Percentiles rank a stretch among this genome's conserved stretches.
phyloP scores from a whole-genome alignment of 352 stramenopile species.

The Globisporangium camurandrum region DNA sequence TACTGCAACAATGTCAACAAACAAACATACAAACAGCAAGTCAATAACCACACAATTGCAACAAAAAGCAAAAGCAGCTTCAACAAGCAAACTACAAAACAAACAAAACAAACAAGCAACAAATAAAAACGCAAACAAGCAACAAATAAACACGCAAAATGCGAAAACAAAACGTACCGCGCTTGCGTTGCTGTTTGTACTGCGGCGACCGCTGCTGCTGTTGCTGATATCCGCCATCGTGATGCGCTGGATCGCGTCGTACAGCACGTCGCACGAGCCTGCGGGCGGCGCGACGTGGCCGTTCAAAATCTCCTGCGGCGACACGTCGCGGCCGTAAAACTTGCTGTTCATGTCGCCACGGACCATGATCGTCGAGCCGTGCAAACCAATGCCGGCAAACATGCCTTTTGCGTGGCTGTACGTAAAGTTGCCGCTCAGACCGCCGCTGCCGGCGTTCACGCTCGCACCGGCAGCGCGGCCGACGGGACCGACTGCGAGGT shows the following conservation, averaged over 20 bases:
- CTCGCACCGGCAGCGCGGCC: slow-evolving; percentile 62
- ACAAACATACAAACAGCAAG: background rate
- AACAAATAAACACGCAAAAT: background rate
- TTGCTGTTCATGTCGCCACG: slow-evolving; percentile 79
- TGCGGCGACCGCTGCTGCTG: too few species aligned
- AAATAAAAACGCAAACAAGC: background rate
- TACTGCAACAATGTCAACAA: slow-evolving; percentile 4
- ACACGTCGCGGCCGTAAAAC: slow-evolving; percentile 80
- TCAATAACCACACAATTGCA: too few species aligned
- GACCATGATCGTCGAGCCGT: slow-evolving; percentile 79
- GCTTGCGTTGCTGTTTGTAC: background rate
- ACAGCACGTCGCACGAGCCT: slow-evolving; percentile 59
- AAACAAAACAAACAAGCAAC: background rate
- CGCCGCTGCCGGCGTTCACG: slow-evolving; percentile 69
- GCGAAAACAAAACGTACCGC: slow-evolving; percentile 4
- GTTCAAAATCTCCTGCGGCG: slow-evolving; percentile 73
- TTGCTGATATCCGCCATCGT: slow-evolving; percentile 13
- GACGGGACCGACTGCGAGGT: slow-evolving; percentile 67
- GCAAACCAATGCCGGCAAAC: slow-evolving; percentile 71
- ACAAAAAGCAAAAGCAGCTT: too few species aligned
- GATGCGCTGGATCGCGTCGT: slow-evolving; percentile 58
- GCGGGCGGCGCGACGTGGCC: slow-evolving; percentile 58
- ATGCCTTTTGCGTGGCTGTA: slow-evolving; percentile 80
- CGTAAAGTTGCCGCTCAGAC: slow-evolving; percentile 78
- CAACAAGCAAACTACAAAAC: background rate